A percentile compares a stretch with the other conserved stretches of the same genome.
Evolutionary conservation across 176 grass and related monocot genomes (phyloP).

Genomic region (Aegilops sharonensis): DNA sequence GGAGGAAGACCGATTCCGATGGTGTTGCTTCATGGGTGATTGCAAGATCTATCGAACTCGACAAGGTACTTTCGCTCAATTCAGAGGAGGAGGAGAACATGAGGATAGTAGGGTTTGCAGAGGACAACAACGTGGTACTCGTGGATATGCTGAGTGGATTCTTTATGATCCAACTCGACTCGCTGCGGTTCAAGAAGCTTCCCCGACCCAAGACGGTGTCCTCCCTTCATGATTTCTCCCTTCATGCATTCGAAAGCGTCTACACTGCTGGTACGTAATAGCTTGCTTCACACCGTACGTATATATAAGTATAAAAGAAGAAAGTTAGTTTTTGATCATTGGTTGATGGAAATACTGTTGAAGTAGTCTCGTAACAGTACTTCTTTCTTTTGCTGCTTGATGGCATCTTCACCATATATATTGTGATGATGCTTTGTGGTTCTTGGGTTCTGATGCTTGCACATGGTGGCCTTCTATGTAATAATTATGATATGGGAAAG

Average conservation of each 20-base stretch:
- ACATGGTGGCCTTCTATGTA: background rate
- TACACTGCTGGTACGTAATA: background rate
- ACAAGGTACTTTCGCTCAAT: background rate
- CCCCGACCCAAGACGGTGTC: background rate
- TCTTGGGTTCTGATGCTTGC: background rate
- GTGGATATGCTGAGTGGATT: background rate
- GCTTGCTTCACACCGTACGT: background rate
- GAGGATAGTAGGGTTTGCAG: background rate
- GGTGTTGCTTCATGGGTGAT: background rate
- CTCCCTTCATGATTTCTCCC: too few species aligned
- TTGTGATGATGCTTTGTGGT: background rate
- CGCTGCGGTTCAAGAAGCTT: background rate
- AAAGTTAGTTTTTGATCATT: background rate
- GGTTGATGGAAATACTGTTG: background rate
- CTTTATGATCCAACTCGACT: background rate
- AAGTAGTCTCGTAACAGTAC: too few species aligned
- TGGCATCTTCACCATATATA: too few species aligned
- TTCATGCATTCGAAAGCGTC: background rate
- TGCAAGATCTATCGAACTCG: background rate
- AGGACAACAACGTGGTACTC: background rate
- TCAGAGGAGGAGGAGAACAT: background rate
- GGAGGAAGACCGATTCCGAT: background rate
- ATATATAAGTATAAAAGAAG: background rate
- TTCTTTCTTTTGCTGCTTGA: too few species aligned
- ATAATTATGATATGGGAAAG: background rate